Conservation (phyloP, 352 stramenopile species). For the Pythium sp. region DNA sequence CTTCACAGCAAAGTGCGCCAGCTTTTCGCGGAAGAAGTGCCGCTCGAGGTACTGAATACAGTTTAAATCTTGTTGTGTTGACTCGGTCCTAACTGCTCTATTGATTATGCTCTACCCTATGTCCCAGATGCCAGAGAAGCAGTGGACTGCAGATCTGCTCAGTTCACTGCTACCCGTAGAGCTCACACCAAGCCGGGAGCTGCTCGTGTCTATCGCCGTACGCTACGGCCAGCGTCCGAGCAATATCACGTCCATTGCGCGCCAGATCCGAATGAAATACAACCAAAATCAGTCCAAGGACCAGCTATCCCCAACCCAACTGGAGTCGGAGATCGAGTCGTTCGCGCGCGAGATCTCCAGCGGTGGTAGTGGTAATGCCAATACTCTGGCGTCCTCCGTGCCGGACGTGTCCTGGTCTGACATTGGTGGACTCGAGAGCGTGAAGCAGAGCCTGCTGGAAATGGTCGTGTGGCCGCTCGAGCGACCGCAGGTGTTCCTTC, state of each 20-base stretch:
- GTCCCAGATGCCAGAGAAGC: constrained; percentile 49
- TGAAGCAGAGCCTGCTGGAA: constrained; percentile 79
- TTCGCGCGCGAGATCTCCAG: constrained; percentile 47
- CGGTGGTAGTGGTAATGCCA: constrained; percentile 5
- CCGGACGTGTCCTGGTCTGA: constrained; percentile 69
- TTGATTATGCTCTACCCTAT: not conserved
- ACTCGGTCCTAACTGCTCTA: not conserved
- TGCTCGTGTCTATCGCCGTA: constrained; percentile 51
- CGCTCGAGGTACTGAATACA: constrained; percentile 47
- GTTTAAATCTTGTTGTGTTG: not conserved
- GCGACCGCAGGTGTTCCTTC: constrained; percentile 70
- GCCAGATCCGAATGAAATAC: constrained; percentile 27
- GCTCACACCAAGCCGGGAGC: constrained; percentile 5
- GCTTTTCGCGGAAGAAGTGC: constrained; percentile 75
- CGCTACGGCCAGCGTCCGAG: constrained; percentile 80
- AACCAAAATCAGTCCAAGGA: not conserved
- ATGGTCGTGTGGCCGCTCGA: constrained; percentile 88
- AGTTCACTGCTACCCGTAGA: constrained; percentile 33
- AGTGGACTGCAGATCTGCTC: constrained; percentile 53
- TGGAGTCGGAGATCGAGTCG: constrained; percentile 46
- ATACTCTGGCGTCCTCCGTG: constrained; percentile 39
- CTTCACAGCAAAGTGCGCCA: constrained; percentile 68
- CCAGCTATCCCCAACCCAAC: not conserved
- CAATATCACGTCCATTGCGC: constrained; percentile 57
- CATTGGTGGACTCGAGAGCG: constrained; percentile 62